A percentile compares a stretch with the other conserved stretches of the same genome.
Conservation (phyloP, 2,329 filamentous ascomycete genomes). For the Ceratocystis harringtonii region DNA sequence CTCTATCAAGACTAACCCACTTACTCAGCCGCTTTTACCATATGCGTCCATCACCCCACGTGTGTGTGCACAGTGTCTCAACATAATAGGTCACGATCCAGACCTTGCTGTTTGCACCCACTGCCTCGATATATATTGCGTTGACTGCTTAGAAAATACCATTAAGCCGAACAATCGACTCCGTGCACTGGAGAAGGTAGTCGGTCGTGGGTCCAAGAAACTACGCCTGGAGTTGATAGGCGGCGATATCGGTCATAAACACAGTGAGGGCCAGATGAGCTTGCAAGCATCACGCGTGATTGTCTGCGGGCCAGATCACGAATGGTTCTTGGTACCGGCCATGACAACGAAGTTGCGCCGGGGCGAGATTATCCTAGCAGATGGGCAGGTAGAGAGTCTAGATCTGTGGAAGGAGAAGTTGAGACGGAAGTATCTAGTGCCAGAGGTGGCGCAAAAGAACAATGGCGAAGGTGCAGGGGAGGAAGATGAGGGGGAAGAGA, state of each 20-base stretch:
- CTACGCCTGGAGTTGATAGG: constrained; percentile 19
- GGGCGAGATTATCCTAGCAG: constrained; percentile 27
- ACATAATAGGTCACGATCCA: constrained; percentile 23
- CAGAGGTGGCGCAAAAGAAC: not conserved
- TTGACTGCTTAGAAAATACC: constrained; percentile 23
- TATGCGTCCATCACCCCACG: constrained; percentile 25
- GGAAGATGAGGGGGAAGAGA: not conserved
- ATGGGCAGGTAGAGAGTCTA: constrained; percentile 24
- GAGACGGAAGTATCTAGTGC: constrained; percentile 17
- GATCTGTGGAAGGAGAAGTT: constrained; percentile 26
- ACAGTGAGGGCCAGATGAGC: constrained; percentile 21
- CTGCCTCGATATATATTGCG: constrained; percentile 29
- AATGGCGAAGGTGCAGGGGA: not conserved
- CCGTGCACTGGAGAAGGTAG: constrained; percentile 19
- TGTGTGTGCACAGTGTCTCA: constrained; percentile 28
- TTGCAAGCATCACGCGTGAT: constrained; percentile 22
- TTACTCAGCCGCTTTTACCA: constrained; percentile 26
- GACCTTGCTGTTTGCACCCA: constrained; percentile 26
- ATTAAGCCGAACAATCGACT: constrained; percentile 18
- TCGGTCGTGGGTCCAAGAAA: constrained; percentile 21
- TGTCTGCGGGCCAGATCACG: constrained; percentile 26
- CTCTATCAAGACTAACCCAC: constrained; percentile 18
- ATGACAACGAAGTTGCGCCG: constrained; percentile 25
- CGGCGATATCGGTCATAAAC: constrained; percentile 16
- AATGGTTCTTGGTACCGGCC: constrained; percentile 28